These are phyloP conservation scores for Yamadazyma conglobata DNA, from an alignment of 1,139 yeast genomes.

Conservation along the genomic window DNA sequence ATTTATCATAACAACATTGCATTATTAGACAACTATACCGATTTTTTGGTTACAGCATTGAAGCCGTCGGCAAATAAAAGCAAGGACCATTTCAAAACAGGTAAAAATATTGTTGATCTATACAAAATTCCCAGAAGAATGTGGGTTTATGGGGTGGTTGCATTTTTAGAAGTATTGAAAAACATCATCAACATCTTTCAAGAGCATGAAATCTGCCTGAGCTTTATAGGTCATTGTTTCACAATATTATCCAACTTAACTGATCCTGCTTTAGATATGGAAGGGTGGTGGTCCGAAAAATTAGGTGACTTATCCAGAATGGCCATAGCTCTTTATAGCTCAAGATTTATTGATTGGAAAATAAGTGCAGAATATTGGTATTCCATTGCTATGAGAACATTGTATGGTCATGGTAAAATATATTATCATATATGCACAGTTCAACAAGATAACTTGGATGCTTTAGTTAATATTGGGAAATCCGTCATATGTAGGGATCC, in stretches of 20 bases:
- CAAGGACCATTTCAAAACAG: slow-evolving; percentile 54
- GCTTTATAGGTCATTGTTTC: slow-evolving; percentile 49
- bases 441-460: slow-evolving; percentile 75
- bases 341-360: slow-evolving; percentile 79
- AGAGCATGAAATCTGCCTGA: slow-evolving; percentile 47
- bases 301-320: slow-evolving; percentile 75
- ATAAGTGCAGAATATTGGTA: slow-evolving; percentile 78
- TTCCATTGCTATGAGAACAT: slow-evolving; percentile 61
- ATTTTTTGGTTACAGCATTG: slow-evolving; percentile 65
- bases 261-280: slow-evolving; percentile 50
- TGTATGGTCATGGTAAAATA: slow-evolving; percentile 75
- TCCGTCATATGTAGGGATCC: slow-evolving; percentile 77
- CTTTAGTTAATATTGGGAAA: slow-evolving; percentile 73
- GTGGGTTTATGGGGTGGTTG: slow-evolving; percentile 84
- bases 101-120: slow-evolving; percentile 68
- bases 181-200: slow-evolving; percentile 60
- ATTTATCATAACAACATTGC: slow-evolving; percentile 66
- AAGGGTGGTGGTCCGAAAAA: slow-evolving; percentile 78
- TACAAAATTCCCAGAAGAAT: slow-evolving; percentile 73
- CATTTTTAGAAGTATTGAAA: slow-evolving; percentile 71
- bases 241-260: slow-evolving; percentile 52
- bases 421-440: slow-evolving; percentile 83
- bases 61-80: slow-evolving; percentile 53
- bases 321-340: slow-evolving; percentile 79
- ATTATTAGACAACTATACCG: slow-evolving; percentile 65